Evolutionary conservation across 192 early-diverging fungal species (phyloP), one percentile per base, ranked within the genome.

Genomic region (Powellomyces hirtus): DNA sequence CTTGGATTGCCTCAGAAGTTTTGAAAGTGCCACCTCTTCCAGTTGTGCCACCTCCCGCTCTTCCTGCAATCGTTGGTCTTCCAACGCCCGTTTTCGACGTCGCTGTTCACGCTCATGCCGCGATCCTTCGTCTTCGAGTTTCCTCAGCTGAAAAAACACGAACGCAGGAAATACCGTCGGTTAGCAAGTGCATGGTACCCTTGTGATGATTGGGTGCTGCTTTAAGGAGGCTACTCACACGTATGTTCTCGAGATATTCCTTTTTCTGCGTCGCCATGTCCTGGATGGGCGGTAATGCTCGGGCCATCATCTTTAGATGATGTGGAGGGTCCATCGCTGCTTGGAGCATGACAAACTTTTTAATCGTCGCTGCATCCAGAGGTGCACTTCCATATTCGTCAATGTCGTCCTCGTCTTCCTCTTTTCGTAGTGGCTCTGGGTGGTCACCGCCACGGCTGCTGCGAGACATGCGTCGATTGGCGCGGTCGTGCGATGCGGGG

Each of bases 1-100:
- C 71, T 86, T 87, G 8, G 85, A 87, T 68, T 84, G 78, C 3
- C 78, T 67, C 59, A 78, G 55, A 18, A 87, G 68, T 58, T 80
- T 81, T 8, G 76, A 37, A 5, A 82, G 62, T 20, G 83, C 53
- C 18, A 78, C 53, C 26, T 81, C 70, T 44, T 87, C 81, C 36
- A 82, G 38, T 11, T 75, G 74, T 4, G 69, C 52, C 34, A 59
- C 63, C 38, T 86, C 79, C 31, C 67, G 56, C 38, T 78, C 77
- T 44, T 86, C 77, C 52, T 84, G 74, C 26, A 68, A 64, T 11
- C 72, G 40, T 45, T 84, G 77, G 31, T 85, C 76, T 1, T 68
- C 70, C n/a, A 87, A 62, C 8, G 85, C 38, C 18, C 77, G 69
- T 59, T 86, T 84, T 14, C 81, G 64, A 1, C 85, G 59, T 13